phyloP scores from a whole-genome alignment of 1,284 basidiomycete genomes.

The Tilletia caries region DNA sequence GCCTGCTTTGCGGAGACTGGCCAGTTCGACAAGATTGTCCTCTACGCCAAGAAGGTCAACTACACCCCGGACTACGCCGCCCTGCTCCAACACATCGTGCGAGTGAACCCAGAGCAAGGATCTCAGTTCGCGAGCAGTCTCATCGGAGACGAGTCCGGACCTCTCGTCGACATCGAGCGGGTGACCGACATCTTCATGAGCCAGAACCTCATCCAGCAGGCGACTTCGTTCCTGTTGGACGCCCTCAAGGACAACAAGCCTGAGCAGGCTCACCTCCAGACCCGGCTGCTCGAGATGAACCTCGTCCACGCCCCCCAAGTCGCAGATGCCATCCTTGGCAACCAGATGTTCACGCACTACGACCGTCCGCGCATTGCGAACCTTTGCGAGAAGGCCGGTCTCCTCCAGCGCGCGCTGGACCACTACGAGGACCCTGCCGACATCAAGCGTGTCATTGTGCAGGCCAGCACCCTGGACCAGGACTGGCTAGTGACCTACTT shows the following conservation, averaged over 20 bases:
- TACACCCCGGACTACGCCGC: slow-evolving; percentile 91
- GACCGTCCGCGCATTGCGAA: slow-evolving; percentile 96
- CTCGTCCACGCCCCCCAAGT: slow-evolving; percentile 96
- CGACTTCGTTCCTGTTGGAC: slow-evolving; percentile 95
- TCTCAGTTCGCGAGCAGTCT: slow-evolving; percentile 96
- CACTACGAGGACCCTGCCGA: slow-evolving; percentile 95
- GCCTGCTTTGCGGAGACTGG: slow-evolving; percentile 99
- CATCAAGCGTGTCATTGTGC: slow-evolving; percentile 96
- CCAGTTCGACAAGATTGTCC: slow-evolving; percentile 95
- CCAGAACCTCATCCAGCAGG: slow-evolving; percentile 99
- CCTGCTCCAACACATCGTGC: slow-evolving; percentile 95
- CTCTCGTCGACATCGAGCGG: slow-evolving; percentile 84
- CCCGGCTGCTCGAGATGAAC: slow-evolving; percentile 96
- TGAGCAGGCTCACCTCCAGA: slow-evolving; percentile 94
- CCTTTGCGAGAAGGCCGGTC: slow-evolving; percentile 94
- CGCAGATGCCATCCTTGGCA: slow-evolving; percentile 96
- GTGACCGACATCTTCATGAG: slow-evolving; percentile 90
- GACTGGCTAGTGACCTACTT: slow-evolving; percentile 99
- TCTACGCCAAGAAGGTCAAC: slow-evolving; percentile 96
- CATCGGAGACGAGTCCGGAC: slow-evolving; percentile 86
- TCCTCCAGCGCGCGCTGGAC: slow-evolving; percentile 91
- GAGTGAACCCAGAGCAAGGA: slow-evolving; percentile 94
- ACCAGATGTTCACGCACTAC: slow-evolving; percentile 98
- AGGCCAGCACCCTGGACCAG: slow-evolving; percentile 78
- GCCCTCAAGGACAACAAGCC: slow-evolving; percentile 99